Evolutionary conservation across 768 basidiomycete species (phyloP), one percentile per base, ranked within the genome.

Genomic region (Rhodotorula toruloides): DNA sequence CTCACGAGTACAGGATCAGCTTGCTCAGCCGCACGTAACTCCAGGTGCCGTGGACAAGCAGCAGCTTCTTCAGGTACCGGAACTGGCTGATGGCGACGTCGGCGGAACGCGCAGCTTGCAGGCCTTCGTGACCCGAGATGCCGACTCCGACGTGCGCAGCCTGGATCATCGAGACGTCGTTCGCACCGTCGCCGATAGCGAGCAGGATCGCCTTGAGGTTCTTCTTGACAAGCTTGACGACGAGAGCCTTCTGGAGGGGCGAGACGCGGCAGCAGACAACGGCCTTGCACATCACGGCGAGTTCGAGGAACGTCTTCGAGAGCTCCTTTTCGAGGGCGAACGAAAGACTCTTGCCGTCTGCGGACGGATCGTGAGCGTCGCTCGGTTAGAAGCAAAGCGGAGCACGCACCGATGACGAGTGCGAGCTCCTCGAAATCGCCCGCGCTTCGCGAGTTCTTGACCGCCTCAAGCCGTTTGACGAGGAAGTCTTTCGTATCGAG

Each of bases 131-230:
- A 37, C 96, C 96, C 21, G 88, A 87, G 64, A 99, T 98, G 69
- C 96, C 96, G 64, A 99, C 87, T 56, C 96, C 96, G 54, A 99
- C 89, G 78, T 99, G 91, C 29, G 96, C 96, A 58, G 94, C 91
- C 80, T 97, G 94, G 62, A 97, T 98, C 94, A 98, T 97, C 79
- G 90, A 94, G 73, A 97, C 94, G 76, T 99, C 93, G 77, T 99
- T 98, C 44, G 96, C 96, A 57, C 96, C 96, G 75, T 99, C 96
- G 5, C 96, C 96, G 74, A 99, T 98, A 4, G 96, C 96, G 44
- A 99, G 82, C 7, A 92, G 94, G 87, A 98, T 92, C 3, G 86
- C 87, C n/a, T 85, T 86, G 31, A 97, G 79, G 40, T 90, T 88
- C 61, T 97, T 89, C 80, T 93, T 97, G 77, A 99, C 90, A 40